Percentiles rank a stretch among this genome's conserved stretches.
Conservation (phyloP, 75 land plant genomes). For the Picea glauca region DNA sequence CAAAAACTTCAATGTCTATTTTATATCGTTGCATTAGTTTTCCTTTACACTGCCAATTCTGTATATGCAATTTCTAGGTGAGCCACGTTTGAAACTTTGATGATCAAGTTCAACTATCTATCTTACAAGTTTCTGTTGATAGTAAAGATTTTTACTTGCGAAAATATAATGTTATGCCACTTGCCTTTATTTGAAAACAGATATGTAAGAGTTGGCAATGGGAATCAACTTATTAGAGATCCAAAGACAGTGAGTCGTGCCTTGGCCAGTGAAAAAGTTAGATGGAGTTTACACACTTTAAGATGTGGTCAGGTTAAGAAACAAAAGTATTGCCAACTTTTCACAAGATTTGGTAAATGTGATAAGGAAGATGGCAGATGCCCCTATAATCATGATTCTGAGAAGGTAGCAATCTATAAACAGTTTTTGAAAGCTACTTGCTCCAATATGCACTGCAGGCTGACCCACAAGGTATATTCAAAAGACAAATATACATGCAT, state of each 20-base stretch:
- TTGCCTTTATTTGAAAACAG: conserved; percentile 28
- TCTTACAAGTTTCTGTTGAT: background rate
- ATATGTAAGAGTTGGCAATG: conserved; percentile 78
- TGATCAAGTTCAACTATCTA: background rate
- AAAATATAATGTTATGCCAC: background rate
- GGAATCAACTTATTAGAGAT: conserved; percentile 84
- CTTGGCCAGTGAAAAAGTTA: conserved; percentile 91
- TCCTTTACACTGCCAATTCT: background rate
- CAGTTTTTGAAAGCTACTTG: conserved; percentile 88
- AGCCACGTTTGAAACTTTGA: background rate
- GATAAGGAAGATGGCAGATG: conserved; percentile 84
- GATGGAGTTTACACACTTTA: conserved; percentile 92
- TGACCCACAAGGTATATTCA: conserved; percentile 82
- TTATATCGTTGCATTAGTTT: background rate
- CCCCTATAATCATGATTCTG: conserved; percentile 84
- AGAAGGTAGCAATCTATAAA: conserved; percentile 85
- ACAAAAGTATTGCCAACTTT: conserved; percentile 74
- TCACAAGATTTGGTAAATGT: conserved; percentile 90
- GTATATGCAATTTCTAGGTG: background rate
- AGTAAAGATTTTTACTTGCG: background rate
- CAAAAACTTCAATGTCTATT: background rate
- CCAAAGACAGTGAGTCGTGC: conserved; percentile 68
- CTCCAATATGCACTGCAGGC: conserved; percentile 53
- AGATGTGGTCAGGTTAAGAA: conserved; percentile 66
- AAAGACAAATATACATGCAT: background rate